phyloP scores from a whole-genome alignment of 768 basidiomycete species.

The Tulasnella sp. region DNA sequence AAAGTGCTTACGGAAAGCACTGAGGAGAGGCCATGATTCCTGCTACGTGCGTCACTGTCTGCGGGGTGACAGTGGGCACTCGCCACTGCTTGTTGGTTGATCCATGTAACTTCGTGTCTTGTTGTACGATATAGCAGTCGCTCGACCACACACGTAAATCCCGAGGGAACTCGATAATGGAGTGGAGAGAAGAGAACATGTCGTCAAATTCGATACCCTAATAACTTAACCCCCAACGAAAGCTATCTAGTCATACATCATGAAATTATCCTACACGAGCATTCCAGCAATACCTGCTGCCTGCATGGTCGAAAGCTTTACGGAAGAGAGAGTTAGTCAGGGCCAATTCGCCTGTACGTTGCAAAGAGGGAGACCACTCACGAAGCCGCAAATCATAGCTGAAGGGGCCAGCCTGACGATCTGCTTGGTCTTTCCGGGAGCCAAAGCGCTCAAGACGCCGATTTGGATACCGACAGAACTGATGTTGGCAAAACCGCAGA shows the following conservation, averaged over 20 bases:
- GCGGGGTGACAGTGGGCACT: not conserved
- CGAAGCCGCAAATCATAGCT: slow-evolving; percentile 67
- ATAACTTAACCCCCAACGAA: not conserved
- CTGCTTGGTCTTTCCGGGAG: slow-evolving; percentile 61
- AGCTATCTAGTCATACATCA: not conserved
- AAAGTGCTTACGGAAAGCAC: slow-evolving; percentile 11
- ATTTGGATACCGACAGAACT: slow-evolving; percentile 84
- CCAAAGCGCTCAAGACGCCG: slow-evolving; percentile 66
- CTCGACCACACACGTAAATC: not conserved
- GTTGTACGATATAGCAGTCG: slow-evolving; percentile 7
- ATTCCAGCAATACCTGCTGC: slow-evolving; percentile 52
- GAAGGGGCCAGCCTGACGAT: slow-evolving; percentile 68
- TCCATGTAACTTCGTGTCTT: not conserved
- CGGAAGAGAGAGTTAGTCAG: slow-evolving; percentile 25
- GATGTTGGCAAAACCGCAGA: slow-evolving; percentile 89
- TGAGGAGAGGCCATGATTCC: slow-evolving; percentile 3
- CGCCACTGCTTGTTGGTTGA: not conserved
- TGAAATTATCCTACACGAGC: not conserved
- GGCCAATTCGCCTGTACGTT: not conserved
- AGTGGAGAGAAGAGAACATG: not conserved
- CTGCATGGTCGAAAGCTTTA: slow-evolving; percentile 44
- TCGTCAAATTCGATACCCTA: slow-evolving; percentile 1
- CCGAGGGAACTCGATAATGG: not conserved
- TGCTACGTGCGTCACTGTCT: slow-evolving; percentile 9
- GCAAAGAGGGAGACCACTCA: slow-evolving; percentile 40